Percentiles rank a stretch among this genome's conserved stretches.
Conservation (phyloP, 768 basidiomycete species). For the Lepiota venenata region DNA sequence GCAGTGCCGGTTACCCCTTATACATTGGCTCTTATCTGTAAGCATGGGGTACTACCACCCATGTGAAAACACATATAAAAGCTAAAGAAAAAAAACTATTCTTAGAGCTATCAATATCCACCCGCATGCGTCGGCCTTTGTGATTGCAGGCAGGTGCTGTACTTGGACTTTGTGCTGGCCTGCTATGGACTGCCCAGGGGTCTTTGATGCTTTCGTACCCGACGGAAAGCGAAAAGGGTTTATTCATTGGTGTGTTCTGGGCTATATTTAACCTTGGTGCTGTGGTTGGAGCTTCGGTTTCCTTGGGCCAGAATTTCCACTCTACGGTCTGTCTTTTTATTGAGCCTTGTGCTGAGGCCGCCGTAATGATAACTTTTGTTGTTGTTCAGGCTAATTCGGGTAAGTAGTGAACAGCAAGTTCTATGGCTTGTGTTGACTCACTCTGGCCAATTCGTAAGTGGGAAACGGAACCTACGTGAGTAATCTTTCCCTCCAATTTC, state of each 20-base stretch:
- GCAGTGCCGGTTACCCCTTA: slow-evolving; percentile 70
- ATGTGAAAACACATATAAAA: background rate
- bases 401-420: slow-evolving; percentile 18
- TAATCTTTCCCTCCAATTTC: background rate
- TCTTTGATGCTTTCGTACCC: slow-evolving; percentile 81
- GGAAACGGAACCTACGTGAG: slow-evolving; percentile 73
- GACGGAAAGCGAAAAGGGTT: slow-evolving; percentile 72
- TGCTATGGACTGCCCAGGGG: slow-evolving; percentile 85
- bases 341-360: background rate
- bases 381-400: slow-evolving; percentile 31
- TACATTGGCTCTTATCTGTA: slow-evolving; percentile 74
- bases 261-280: slow-evolving; percentile 78
- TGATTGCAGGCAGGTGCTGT: slow-evolving; percentile 67
- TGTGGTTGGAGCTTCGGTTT: slow-evolving; percentile 73
- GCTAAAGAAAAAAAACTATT: slow-evolving; percentile 1
- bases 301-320: slow-evolving; percentile 66
- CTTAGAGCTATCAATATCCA: slow-evolving; percentile 68
- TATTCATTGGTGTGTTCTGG: slow-evolving; percentile 79
- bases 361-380: background rate
- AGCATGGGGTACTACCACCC: too few species aligned
- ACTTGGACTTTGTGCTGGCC: slow-evolving; percentile 66
- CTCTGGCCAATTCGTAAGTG: slow-evolving; percentile 33
- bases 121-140: slow-evolving; percentile 52
- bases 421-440: background rate
- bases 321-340: slow-evolving; percentile 44